These are phyloP conservation scores for Mrakia frigida DNA, from an alignment of 768 basidiomycete species.

Conservation along the genomic window DNA sequence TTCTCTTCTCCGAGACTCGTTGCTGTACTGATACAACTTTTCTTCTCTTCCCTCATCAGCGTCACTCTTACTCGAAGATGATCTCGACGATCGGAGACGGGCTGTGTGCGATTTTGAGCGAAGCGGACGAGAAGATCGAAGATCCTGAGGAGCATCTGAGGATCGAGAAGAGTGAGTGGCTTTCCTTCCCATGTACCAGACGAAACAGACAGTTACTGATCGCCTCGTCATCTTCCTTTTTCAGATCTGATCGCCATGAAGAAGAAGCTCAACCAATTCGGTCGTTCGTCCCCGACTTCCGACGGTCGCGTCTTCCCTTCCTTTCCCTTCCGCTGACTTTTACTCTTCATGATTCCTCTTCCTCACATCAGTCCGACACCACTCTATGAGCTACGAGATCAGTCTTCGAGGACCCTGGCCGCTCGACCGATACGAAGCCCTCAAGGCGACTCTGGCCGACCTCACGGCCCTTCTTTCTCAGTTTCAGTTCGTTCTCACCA, in stretches of 20 bases:
- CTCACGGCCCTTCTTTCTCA: slow-evolving; percentile 65
- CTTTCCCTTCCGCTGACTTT: slow-evolving; percentile 61
- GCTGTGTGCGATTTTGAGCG: slow-evolving; percentile 71
- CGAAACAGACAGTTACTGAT: too few species aligned
- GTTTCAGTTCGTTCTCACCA: slow-evolving; percentile 64
- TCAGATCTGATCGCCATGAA: slow-evolving; percentile 62
- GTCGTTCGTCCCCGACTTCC: slow-evolving; percentile 35
- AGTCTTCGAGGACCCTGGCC: slow-evolving; percentile 28
- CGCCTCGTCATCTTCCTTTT: too few species aligned
- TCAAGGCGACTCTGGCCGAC: slow-evolving; percentile 50
- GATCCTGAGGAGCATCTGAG: slow-evolving; percentile 49
- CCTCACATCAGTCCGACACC: neutral
- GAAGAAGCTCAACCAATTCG: slow-evolving; percentile 51
- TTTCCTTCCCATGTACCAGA: neutral
- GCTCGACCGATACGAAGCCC: slow-evolving; percentile 28
- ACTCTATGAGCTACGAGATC: slow-evolving; percentile 19
- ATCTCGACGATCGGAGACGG: slow-evolving; percentile 62
- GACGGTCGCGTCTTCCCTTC: too few species aligned
- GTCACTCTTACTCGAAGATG: slow-evolving; percentile 58
- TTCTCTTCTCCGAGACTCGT: slow-evolving; percentile 64
- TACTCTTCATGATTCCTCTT: neutral
- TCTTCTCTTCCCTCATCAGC: neutral
- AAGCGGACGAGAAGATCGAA: slow-evolving; percentile 51
- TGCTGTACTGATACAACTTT: slow-evolving; percentile 36
- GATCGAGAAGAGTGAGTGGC: slow-evolving; percentile 51